These are phyloP conservation scores for Xylaria castorea DNA, from an alignment of 495 filamentous ascomycete genomes.

Conservation along the genomic window DNA sequence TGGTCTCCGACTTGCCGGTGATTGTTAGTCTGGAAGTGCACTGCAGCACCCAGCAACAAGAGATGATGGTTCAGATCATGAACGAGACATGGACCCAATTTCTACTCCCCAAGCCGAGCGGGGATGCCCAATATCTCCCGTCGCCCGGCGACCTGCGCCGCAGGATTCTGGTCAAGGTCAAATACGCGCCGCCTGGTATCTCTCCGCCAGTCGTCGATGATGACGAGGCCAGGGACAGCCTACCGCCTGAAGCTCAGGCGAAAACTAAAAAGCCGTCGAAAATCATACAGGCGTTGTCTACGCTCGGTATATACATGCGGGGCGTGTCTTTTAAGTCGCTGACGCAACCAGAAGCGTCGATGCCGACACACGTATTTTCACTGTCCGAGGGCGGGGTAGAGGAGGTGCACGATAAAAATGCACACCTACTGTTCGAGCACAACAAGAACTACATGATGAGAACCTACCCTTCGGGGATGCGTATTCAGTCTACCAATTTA, in stretches of 20 bases:
- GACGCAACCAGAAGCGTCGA: slow-evolving; percentile 63
- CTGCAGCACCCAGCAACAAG: slow-evolving; percentile 76
- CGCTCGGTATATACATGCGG: slow-evolving; percentile 81
- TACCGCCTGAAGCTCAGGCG: slow-evolving; percentile 29
- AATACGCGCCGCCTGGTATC: slow-evolving; percentile 63
- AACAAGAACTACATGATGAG: slow-evolving; percentile 88
- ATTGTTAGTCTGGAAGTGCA: slow-evolving; percentile 93
- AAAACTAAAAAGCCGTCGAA: slow-evolving; percentile 62
- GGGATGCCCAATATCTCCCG: slow-evolving; percentile 63
- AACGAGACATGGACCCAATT: slow-evolving; percentile 73
- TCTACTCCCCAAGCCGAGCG: slow-evolving; percentile 66
- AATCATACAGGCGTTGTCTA: slow-evolving; percentile 74
- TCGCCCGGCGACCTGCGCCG: slow-evolving; percentile 67
- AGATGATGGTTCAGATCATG: slow-evolving; percentile 90
- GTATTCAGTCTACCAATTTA: slow-evolving; percentile 83
- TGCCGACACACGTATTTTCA: slow-evolving; percentile 86
- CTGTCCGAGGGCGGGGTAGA: slow-evolving; percentile 81
- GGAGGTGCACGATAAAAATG: slow-evolving; percentile 68
- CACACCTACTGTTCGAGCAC: slow-evolving; percentile 73
- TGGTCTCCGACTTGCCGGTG: slow-evolving; percentile 73
- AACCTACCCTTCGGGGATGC: slow-evolving; percentile 82
- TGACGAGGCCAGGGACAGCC: slow-evolving; percentile 24
- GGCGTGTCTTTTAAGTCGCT: slow-evolving; percentile 80
- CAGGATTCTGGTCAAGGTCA: slow-evolving; percentile 92
- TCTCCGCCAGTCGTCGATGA: slow-evolving; percentile 40